A percentile compares a stretch with the other conserved stretches of the same genome.
These are phyloP conservation scores for Truncatella angustata DNA, from an alignment of 2,329 filamentous ascomycete species.

Conservation along the genomic window DNA sequence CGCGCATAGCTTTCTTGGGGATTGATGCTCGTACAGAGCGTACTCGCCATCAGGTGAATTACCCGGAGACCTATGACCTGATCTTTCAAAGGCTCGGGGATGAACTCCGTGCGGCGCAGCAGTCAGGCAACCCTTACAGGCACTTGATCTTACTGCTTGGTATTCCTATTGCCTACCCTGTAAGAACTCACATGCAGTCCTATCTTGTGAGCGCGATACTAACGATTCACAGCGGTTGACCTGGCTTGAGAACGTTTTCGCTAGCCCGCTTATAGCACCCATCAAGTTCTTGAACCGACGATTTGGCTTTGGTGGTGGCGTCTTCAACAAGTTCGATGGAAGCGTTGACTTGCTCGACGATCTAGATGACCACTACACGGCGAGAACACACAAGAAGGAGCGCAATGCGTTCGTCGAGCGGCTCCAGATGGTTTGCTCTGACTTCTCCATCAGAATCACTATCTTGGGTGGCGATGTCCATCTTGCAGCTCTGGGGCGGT, in stretches of 20 bases:
- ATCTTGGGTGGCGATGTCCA: constrained; percentile 95
- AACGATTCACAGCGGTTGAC: constrained; percentile 64
- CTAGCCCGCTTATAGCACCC: constrained; percentile 81
- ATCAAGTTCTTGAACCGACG: constrained; percentile 87
- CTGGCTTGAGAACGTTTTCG: constrained; percentile 94
- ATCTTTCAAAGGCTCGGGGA: constrained; percentile 74
- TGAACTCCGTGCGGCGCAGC: constrained; percentile 69
- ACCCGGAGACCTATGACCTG: constrained; percentile 82
- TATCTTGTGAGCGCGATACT: constrained; percentile 13
- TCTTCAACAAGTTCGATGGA: constrained; percentile 95
- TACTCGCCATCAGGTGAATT: constrained; percentile 92
- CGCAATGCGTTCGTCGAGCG: constrained; percentile 75
- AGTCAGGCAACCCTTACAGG: constrained; percentile 72
- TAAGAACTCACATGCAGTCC: constrained; percentile 35
- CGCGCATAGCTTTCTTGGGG: constrained; percentile 79
- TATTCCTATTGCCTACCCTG: constrained; percentile 82
- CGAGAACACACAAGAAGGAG: constrained; percentile 86
- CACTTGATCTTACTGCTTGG: constrained; percentile 86
- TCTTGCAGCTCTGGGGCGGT: constrained; percentile 85
- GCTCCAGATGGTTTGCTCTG: constrained; percentile 78
- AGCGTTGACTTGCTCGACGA: constrained; percentile 91
- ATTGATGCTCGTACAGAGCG: constrained; percentile 94
- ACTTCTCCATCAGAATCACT: constrained; percentile 85
- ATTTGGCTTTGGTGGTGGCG: constrained; percentile 76
- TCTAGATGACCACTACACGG: constrained; percentile 94